These are phyloP conservation scores for Allodekkera sacchari DNA, from an alignment of 805 yeast species.

Conservation along the genomic window DNA sequence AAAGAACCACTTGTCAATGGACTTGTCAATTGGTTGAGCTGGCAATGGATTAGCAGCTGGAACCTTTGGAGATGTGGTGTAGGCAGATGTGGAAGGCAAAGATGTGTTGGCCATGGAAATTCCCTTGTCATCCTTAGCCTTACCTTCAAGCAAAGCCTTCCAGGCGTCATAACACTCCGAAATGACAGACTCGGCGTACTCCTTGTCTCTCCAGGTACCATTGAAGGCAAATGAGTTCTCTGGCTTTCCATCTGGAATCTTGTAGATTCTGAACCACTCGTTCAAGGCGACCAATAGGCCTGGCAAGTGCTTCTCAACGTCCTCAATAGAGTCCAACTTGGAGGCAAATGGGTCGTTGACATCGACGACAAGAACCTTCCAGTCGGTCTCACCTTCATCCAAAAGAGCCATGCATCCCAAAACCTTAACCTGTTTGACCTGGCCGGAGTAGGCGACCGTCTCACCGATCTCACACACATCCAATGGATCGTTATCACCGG, in stretches of 20 bases:
- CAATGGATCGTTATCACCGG: slow-evolving; percentile 81
- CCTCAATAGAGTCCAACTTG: slow-evolving; percentile 82
- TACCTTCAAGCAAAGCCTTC: slow-evolving; percentile 64
- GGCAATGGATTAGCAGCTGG: slow-evolving; percentile 68
- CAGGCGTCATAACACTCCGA: slow-evolving; percentile 81
- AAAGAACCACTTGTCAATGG: slow-evolving; percentile 98
- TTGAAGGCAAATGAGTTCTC: slow-evolving; percentile 94
- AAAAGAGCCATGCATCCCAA: slow-evolving; percentile 91
- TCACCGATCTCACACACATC: slow-evolving; percentile 82
- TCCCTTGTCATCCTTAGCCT: slow-evolving; percentile 48
- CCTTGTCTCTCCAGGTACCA: slow-evolving; percentile 83
- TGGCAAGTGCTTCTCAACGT: slow-evolving; percentile 83
- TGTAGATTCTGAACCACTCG: slow-evolving; percentile 98
- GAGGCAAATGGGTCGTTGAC: slow-evolving; percentile 83
- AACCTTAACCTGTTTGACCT: slow-evolving; percentile 81
- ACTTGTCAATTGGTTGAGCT: slow-evolving; percentile 93
- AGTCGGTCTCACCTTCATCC: slow-evolving; percentile 86
- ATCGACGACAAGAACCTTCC: slow-evolving; percentile 89
- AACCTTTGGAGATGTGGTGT: slow-evolving; percentile 40
- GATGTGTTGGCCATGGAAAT: slow-evolving; percentile 74
- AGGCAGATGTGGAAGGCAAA: slow-evolving; percentile 47
- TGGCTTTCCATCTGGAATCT: slow-evolving; percentile 97
- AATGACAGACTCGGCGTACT: slow-evolving; percentile 78
- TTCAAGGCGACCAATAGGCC: slow-evolving; percentile 89
- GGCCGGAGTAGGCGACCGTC: slow-evolving; percentile 56